These are phyloP conservation scores for Stagonosporopsis rhizophila DNA, from an alignment of 2,329 filamentous ascomycete species.

Conservation along the genomic window DNA sequence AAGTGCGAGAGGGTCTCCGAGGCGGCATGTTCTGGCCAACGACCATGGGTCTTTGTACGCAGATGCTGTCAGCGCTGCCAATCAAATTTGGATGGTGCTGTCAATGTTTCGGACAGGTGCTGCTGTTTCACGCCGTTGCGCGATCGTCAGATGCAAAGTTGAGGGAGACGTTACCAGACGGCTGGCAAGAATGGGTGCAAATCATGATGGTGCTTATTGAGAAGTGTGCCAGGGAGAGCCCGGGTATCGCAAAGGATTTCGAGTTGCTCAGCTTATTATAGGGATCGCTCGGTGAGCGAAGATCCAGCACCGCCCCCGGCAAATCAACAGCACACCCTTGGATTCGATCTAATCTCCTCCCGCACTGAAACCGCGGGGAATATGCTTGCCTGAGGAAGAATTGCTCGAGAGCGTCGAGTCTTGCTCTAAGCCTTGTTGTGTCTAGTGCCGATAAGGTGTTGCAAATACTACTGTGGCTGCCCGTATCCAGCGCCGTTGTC, in stretches of 20 bases:
- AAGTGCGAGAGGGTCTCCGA: conserved; percentile 37
- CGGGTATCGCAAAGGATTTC: conserved; percentile 46
- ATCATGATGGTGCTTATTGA: conserved; percentile 48
- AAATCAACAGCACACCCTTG: neutral
- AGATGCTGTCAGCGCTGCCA: conserved; percentile 46
- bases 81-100: conserved; percentile 50
- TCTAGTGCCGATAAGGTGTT: conserved; percentile 1
- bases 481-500: neutral
- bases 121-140: conserved; percentile 44
- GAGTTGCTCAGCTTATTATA: conserved; percentile 44
- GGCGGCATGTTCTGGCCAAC: conserved; percentile 49
- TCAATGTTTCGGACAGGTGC: conserved; percentile 48
- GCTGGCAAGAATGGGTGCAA: conserved; percentile 47
- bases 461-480: conserved; percentile 13
- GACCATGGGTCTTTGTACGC: conserved; percentile 45
- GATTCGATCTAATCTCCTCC: neutral
- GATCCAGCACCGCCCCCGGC: conserved; percentile 9
- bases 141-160: conserved; percentile 38
- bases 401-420: neutral
- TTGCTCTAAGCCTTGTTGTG: neutral
- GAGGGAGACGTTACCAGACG: conserved; percentile 41
- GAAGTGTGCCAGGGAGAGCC: conserved; percentile 42
- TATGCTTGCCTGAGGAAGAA: neutral
- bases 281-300: conserved; percentile 5
- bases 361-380: neutral